phyloP scores from a whole-genome alignment of 345 rosid genomes.

The Syzygium aqueum region DNA sequence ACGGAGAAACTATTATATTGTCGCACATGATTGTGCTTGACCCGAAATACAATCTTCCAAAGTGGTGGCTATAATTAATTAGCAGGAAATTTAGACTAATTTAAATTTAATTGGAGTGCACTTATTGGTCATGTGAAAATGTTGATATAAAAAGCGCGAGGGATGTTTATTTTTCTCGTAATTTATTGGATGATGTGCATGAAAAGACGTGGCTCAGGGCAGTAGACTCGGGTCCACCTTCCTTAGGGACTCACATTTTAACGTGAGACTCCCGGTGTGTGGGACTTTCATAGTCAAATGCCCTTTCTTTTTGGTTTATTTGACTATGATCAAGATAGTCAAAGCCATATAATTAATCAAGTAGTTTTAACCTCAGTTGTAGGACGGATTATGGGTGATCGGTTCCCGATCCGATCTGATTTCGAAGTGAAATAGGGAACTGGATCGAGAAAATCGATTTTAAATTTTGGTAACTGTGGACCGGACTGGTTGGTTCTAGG shows the following conservation, averaged over 20 bases:
- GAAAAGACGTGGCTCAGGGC: not conserved
- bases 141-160: not conserved
- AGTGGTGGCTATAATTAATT: not conserved
- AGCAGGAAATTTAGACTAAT: not conserved
- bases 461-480: no score
- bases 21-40: not conserved
- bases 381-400: no score
- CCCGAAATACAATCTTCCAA: not conserved
- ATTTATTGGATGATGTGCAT: not conserved
- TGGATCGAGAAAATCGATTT: no score
- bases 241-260: not conserved
- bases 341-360: not conserved
- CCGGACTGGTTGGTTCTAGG: no score
- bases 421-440: no score
- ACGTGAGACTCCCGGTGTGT: not conserved
- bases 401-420: no score
- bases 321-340: not conserved
- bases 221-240: not conserved
- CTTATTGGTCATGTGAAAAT: not conserved
- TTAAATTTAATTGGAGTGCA: not conserved
- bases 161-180: not conserved
- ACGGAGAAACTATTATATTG: not conserved
- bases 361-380: not conserved
- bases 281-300: not conserved
- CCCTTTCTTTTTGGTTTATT: not conserved